Base-by-base conservation (phyloP, 2,329 filamentous ascomycete species). In the Colletotrichum lentis region DNA sequence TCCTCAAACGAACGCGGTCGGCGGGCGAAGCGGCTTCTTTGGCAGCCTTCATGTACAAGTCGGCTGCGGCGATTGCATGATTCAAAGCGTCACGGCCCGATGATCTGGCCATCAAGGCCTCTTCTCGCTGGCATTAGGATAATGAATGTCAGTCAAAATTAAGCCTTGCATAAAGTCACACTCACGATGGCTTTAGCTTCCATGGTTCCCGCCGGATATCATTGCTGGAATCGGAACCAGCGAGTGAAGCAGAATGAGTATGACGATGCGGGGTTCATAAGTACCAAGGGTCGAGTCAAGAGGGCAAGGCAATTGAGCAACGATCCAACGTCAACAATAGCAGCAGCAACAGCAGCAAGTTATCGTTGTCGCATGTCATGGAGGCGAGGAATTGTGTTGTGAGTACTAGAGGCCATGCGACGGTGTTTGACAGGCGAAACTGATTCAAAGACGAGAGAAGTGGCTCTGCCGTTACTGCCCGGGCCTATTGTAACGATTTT, bases 1-100 rank as follows among this genome's bases (percentile, higher is more conserved):
- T 79, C 71, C 89, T 87, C 57, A 96, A 80, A n/a, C 86, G 85
- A 49, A 82, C 80, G 72, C 88, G 92, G 64, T 96, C 90, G 4
- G 79, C 77, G n/a, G 86, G 80, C 59, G 80, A 83, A n/a, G 82
- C 78, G 6, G 90, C 85, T 67, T 91, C 81, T 67, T 83, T 84
- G 61, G 92, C 82, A 2, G 92, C 92, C 74, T 88, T 87, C 88
- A 97, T 92, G 73, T 96, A 94, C 58, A 91, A 82, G 76, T 97
- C 93, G 24, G 90, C 91, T 5, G 91, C 92, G 71, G 85, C 82
- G 74, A 97, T 93, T 57, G 93, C 90, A 76, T 92, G 86, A 59
- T 89, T 82, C 63, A 97, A 84, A 50, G 93, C 93, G 72, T 89
- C 88, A 64, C 76, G 73, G 69, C 78, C 79, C 53, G 67, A 76